Percentiles rank a stretch among this genome's conserved stretches.
These are phyloP conservation scores for Adansonia gregorii DNA, from an alignment of 441 rosid genomes.

Conservation along the genomic window DNA sequence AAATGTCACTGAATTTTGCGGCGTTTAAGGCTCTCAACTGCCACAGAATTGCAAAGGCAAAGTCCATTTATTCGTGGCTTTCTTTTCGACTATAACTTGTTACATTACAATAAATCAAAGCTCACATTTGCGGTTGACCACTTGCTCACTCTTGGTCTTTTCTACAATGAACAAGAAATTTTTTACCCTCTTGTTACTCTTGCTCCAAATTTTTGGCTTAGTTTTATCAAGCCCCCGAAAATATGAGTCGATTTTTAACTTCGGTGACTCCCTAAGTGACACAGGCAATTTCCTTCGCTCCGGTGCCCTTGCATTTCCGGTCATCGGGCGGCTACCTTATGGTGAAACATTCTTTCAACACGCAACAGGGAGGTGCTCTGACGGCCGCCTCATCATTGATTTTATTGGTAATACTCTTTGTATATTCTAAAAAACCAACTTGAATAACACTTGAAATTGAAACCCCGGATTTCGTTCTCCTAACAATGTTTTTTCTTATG, in stretches of 20 bases:
- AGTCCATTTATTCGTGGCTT: too few relatives aligned
- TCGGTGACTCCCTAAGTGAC: conserved; percentile 83
- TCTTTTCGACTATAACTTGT: neutral
- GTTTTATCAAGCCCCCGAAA: conserved; percentile 34
- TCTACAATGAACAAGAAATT: conserved; percentile 34
- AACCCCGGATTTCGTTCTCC: neutral
- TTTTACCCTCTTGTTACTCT: conserved; percentile 7
- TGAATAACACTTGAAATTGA: neutral
- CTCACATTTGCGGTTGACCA: neutral
- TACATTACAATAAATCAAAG: neutral
- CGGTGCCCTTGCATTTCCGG: conserved; percentile 51
- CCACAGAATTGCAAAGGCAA: neutral
- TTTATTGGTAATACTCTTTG: conserved; percentile 50
- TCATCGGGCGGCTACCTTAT: conserved; percentile 59
- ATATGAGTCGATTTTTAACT: conserved; percentile 64
- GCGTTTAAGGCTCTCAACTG: neutral
- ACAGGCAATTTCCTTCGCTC: conserved; percentile 70
- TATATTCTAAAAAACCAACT: neutral
- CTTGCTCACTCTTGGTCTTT: neutral
- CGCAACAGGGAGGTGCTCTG: conserved; percentile 71
- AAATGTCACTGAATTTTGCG: neutral
- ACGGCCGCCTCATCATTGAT: conserved; percentile 79
- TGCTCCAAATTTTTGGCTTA: conserved; percentile 9
- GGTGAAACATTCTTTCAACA: conserved; percentile 62
- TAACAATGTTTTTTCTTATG: neutral